Evolutionary conservation across 495 filamentous ascomycete species (phyloP), one percentile per base, ranked within the genome.

Genomic region (Aspergillus cristatus): DNA sequence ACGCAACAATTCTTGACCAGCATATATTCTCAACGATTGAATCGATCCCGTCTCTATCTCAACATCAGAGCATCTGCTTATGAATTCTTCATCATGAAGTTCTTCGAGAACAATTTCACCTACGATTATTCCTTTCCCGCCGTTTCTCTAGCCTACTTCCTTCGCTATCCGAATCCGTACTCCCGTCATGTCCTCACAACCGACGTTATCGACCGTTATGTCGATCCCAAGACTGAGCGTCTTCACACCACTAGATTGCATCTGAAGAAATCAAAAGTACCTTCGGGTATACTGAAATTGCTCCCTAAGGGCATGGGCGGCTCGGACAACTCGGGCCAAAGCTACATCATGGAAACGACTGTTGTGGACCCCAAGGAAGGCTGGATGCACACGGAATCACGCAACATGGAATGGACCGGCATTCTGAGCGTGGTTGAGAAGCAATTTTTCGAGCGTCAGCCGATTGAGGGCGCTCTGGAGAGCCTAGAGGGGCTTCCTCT

Each of bases 141-240:
- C 44, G 91, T 99, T 28, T 89, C 88, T 7, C 82, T 99, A 45
- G 91, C 91, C 64, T 99, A 95, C 75, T 97, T 96, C 72, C 85
- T 99, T 35, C 89, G 91, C 28, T 99, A 99, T 61, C 93, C 91
- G 12, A 99, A 99, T 59, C 91, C 91, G 8, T 96, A 95, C 63
- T 82, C 84, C 42, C 84, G 75, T 47, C 91, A 99, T 72, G 91
- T 99, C 41, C 76, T 95, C 44, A 93, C 85, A 28, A 94, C 89
- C 60, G 91, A 99, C 67, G 91, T 91, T 53, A 89, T 99, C 60
- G 78, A 82, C 24, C 84, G 85, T 32, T 73, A 78, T 51, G 75
- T 94, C 64, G 89, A 97, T 54, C 77, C 82, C 2, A 52, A 48
- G 13, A 89, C 84, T 1, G 79, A 87, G 32, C 83, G 80, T 18